Base-by-base conservation (phyloP, 352 stramenopile species). In the Pythium utonaiense region DNA sequence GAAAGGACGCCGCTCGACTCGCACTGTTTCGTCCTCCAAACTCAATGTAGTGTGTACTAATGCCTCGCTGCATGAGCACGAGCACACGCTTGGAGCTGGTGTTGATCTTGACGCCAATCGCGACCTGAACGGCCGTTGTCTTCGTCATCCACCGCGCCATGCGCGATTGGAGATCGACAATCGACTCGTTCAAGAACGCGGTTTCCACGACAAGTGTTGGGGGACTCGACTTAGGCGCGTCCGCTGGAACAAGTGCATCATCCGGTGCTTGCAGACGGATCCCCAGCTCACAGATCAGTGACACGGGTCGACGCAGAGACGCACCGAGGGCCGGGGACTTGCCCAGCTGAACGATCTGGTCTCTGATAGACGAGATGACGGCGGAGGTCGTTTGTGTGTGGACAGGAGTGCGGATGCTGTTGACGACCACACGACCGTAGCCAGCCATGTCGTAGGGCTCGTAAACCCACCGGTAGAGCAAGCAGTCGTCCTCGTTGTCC, bases 91-190 rank as follows among this genome's bases (percentile, higher is more conserved):
- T 36, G 19, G 42, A 24, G 21, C 19, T 44, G 22, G 42, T 6
- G 30, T 45, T 47, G 33, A 61, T 38, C 44, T 61, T 61, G 54
- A 61, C 44, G 54, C 54, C 54, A n/a, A 61, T 54, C 1, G 54
- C 54, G 31, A 54, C 17, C 14, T 61, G 54, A 1, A 54, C 33
- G 21, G 25, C 53, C 17, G 38, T 40, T 19, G 53, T 52, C 10
- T 51, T 6, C 7, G 25, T 25, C 17, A 54, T 31, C 54, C 54
- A 61, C 8, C 24, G 30, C 9, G 42, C 24, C 22, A 61, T 42
- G 10, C 54, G 42, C 19, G 5, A 17, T 21, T 61, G 42, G 2
- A 61, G 28, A 8, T 48, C 27, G 16, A 28, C 45, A 9, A 49
- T 36, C 34, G 56, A 30, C 33, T 62, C 56, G 47, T 62, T 62